phyloP scores from a whole-genome alignment of 2,329 filamentous ascomycete genomes.

The Colletotrichum tropicicola region DNA sequence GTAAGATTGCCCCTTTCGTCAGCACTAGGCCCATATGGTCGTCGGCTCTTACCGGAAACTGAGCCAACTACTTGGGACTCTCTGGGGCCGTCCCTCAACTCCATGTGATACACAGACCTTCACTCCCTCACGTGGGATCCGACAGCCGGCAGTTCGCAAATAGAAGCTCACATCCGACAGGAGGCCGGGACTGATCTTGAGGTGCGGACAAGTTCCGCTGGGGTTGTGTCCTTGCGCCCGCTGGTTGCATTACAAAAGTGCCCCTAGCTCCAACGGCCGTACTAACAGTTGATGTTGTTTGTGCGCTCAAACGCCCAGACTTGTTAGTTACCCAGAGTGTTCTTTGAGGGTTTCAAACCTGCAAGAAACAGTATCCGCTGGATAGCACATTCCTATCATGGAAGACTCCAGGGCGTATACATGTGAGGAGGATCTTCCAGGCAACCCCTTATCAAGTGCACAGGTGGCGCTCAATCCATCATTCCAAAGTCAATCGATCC shows the following conservation, averaged over 20 bases:
- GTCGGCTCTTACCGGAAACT: slow-evolving; percentile 19
- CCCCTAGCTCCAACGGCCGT: too few species aligned
- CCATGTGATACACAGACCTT: not conserved
- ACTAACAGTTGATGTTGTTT: too few species aligned
- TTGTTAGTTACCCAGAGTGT: too few species aligned
- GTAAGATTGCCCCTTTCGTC: not conserved
- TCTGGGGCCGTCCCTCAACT: not conserved
- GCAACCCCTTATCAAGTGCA: not conserved
- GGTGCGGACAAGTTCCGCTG: not conserved
- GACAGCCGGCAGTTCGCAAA: slow-evolving; percentile 1
- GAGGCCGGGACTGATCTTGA: not conserved
- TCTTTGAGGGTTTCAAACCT: too few species aligned
- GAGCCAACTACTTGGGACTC: not conserved
- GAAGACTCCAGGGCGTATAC: not conserved
- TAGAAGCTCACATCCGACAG: not conserved
- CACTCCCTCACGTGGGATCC: not conserved
- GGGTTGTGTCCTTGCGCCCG: not conserved
- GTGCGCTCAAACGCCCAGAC: too few species aligned
- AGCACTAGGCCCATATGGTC: not conserved
- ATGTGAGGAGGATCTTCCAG: not conserved
- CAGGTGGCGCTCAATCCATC: not conserved
- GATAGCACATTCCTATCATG: not conserved
- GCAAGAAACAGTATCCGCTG: too few species aligned
- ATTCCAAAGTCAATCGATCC: not conserved
- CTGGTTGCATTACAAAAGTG: not conserved